Conservation (phyloP, 2,329 filamentous ascomycete species). For the Tolypocladium pustulatum region DNA sequence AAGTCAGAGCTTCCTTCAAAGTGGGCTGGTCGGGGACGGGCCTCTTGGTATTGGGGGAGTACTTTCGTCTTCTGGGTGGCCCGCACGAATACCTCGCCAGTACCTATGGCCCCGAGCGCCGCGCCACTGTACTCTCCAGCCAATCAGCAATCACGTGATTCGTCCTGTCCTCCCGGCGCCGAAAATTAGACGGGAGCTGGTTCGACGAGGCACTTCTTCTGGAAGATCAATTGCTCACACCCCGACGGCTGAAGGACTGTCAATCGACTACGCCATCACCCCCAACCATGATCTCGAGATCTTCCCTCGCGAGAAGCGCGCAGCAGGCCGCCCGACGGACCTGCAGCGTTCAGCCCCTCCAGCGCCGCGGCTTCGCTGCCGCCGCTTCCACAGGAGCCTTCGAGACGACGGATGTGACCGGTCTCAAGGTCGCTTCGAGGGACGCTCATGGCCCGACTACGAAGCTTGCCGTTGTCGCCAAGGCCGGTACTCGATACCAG, state of each 20-base stretch:
- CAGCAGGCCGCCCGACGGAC: constrained; percentile 47
- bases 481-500: constrained; percentile 91
- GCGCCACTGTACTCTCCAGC: neutral
- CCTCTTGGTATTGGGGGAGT: neutral
- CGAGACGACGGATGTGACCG: constrained; percentile 74
- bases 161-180: constrained; percentile 17
- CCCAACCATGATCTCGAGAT: constrained; percentile 53
- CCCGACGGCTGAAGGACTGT: constrained; percentile 32
- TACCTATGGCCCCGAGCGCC: neutral
- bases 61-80: neutral
- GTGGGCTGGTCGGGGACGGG: constrained; percentile 7
- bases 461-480: constrained; percentile 82
- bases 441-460: constrained; percentile 82
- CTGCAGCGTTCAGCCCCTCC: constrained; percentile 43
- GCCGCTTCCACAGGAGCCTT: constrained; percentile 64
- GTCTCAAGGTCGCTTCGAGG: constrained; percentile 86
- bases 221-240: constrained; percentile 25
- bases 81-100: neutral
- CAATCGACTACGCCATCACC: constrained; percentile 46
- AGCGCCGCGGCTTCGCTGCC: constrained; percentile 49
- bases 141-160: constrained; percentile 24
- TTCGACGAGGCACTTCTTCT: constrained; percentile 32
- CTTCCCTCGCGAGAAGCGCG: constrained; percentile 46
- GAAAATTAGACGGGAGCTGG: constrained; percentile 34
- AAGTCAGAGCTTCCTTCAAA: constrained; percentile 6